Evolutionary conservation across 2,329 filamentous ascomycete genomes (phyloP).

Genomic region (Hypomyces rosellus): DNA sequence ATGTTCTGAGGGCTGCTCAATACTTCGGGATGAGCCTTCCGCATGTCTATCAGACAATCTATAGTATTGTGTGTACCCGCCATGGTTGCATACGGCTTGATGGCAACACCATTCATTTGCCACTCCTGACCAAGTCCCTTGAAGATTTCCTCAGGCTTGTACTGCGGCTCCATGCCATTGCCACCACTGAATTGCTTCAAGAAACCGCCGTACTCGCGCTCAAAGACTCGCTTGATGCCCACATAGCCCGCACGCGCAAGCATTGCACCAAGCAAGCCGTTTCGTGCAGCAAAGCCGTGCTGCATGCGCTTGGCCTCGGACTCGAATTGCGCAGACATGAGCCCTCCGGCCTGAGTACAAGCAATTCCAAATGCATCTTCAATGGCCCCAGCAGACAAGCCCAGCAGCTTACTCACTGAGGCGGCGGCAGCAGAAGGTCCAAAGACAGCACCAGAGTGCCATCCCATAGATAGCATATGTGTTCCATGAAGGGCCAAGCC

Average conservation of each 20-base stretch:
- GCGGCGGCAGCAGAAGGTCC: constrained; percentile 30
- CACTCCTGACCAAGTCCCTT: constrained; percentile 29
- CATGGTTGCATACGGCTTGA: constrained; percentile 33
- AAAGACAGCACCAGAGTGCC: constrained; percentile 35
- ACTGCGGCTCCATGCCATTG: constrained; percentile 2
- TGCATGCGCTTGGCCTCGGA: constrained; percentile 40
- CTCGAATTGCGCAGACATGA: constrained; percentile 38
- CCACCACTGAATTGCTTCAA: constrained; percentile 30
- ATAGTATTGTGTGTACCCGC: constrained; percentile 30
- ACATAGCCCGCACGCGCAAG: constrained; percentile 32
- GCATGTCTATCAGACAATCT: constrained; percentile 28
- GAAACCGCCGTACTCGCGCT: constrained; percentile 36
- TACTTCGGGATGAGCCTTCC: constrained; percentile 20
- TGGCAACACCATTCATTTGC: constrained; percentile 27
- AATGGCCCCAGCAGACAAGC: constrained; percentile 20
- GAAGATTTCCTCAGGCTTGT: constrained; percentile 18
- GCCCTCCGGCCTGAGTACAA: constrained; percentile 32
- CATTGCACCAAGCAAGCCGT: constrained; percentile 34
- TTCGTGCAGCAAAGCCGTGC: constrained; percentile 39
- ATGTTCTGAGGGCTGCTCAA: constrained; percentile 20
- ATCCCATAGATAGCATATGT: constrained; percentile 32
- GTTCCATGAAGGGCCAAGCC: constrained; percentile 31
- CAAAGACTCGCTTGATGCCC: constrained; percentile 36
- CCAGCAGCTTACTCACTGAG: constrained; percentile 25
- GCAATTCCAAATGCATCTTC: constrained; percentile 34